These are phyloP conservation scores for Aspergillus nanangensis DNA, from an alignment of 495 filamentous ascomycete species.

Conservation along the genomic window DNA sequence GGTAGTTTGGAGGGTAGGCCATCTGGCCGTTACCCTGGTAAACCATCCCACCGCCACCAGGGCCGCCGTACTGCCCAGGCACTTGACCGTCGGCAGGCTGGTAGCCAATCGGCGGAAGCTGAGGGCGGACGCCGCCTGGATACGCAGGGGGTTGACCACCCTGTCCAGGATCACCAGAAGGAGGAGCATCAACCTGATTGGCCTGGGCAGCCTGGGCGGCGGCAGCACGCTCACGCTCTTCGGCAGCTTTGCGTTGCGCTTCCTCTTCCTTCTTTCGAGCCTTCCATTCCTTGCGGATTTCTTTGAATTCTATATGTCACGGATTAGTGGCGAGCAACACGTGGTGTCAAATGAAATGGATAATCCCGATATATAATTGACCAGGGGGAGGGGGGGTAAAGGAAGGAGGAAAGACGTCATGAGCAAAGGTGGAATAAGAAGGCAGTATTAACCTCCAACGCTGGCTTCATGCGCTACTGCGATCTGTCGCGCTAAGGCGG, in stretches of 20 bases:
- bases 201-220: conserved; percentile 49
- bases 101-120: conserved; percentile 86
- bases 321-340: conserved; percentile 6
- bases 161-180: conserved; percentile 53
- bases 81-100: conserved; percentile 60
- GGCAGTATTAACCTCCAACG: conserved; percentile 28
- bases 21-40: conserved; percentile 64
- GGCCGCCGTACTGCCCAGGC: conserved; percentile 62
- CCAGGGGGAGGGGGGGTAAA: conserved; percentile 5
- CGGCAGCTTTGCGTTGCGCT: conserved; percentile 78
- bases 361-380: neutral
- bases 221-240: conserved; percentile 75
- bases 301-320: conserved; percentile 79
- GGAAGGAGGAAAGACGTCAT: conserved; percentile 12
- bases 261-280: conserved; percentile 99
- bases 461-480: conserved; percentile 42
- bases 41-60: conserved; percentile 45
- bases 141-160: conserved; percentile 53
- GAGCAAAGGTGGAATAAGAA: neutral
- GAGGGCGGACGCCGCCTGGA: conserved; percentile 54
- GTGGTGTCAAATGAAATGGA: neutral
- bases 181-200: conserved; percentile 54
- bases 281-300: conserved; percentile 99
- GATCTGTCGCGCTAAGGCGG: conserved; percentile 37
- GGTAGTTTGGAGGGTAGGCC: conserved; percentile 64